These are phyloP conservation scores for Testicularia cyperi DNA, from an alignment of 1,284 basidiomycete genomes.

Conservation along the genomic window DNA sequence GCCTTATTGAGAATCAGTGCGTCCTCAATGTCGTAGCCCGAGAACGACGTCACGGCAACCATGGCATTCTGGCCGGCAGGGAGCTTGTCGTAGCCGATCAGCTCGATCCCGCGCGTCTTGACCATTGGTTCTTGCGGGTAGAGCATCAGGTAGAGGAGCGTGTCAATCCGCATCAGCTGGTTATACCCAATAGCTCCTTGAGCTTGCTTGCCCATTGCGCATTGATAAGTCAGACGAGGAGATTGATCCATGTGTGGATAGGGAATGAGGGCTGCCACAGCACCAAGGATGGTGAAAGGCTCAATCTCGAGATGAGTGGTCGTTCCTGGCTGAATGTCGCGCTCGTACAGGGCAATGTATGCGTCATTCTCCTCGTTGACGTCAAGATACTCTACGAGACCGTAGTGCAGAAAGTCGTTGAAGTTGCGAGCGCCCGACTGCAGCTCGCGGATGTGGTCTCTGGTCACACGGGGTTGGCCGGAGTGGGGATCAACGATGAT, in stretches of 20 bases:
- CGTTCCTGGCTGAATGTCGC: constrained; percentile 74
- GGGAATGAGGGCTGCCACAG: constrained; percentile 95
- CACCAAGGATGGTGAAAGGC: constrained; percentile 95
- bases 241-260: constrained; percentile 99
- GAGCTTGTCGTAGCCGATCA: constrained; percentile 92
- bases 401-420: constrained; percentile 89
- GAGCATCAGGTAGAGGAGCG: constrained; percentile 95
- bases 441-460: constrained; percentile 77
- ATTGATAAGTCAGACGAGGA: constrained; percentile 95
- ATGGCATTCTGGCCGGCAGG: constrained; percentile 98
- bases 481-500: constrained; percentile 84
- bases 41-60: constrained; percentile 98
- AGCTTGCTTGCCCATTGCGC: constrained; percentile 99
- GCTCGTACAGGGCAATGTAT: constrained; percentile 92
- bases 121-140: constrained; percentile 99
- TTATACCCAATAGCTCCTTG: constrained; percentile 99
- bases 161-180: constrained; percentile 96
- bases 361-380: constrained; percentile 99
- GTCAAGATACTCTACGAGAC: constrained; percentile 99
- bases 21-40: constrained; percentile 99
- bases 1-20: constrained; percentile 89
- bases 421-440: constrained; percentile 80
- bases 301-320: constrained; percentile 97
- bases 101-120: constrained; percentile 85
- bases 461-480: constrained; percentile 73